Percentiles rank a stretch among this genome's conserved stretches.
Conservation (phyloP, 805 yeast genomes). For the Sugiyamaella valdiviana region DNA sequence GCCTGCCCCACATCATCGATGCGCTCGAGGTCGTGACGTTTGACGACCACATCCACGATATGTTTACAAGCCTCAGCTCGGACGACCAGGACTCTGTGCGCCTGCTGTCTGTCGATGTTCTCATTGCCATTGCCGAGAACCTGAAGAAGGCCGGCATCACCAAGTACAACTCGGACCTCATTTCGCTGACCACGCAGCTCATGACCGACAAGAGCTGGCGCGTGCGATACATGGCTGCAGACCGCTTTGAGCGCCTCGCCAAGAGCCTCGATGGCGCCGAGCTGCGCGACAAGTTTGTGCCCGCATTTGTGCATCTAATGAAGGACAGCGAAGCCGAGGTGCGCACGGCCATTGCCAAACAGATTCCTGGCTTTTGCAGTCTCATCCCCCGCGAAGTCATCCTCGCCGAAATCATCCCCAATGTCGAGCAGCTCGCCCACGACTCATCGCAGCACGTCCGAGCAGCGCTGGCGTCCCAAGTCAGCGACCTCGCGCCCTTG, state of each 20-base stretch:
- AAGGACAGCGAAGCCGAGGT: conserved; percentile 96
- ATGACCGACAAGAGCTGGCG: conserved; percentile 94
- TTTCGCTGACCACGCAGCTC: conserved; percentile 52
- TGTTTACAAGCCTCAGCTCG: conserved; percentile 69
- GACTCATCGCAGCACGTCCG: conserved; percentile 93
- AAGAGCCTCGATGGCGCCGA: conserved; percentile 52
- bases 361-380: conserved; percentile 53
- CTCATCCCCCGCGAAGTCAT: conserved; percentile 42
- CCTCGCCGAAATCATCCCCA: conserved; percentile 69
- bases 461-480: conserved; percentile 82
- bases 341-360: conserved; percentile 88
- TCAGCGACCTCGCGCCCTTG: conserved; percentile 80
- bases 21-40: conserved; percentile 36
- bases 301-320: conserved; percentile 69
- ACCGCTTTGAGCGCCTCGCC: conserved; percentile 73
- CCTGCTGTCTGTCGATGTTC: conserved; percentile 78
- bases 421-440: conserved; percentile 72
- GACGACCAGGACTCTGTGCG: conserved; percentile 96
- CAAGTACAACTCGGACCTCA: conserved; percentile 25
- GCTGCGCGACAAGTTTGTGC: conserved; percentile 50
- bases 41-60: conserved; percentile 62
- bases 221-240: conserved; percentile 98
- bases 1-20: conserved; percentile 69
- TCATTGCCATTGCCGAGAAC: conserved; percentile 62
- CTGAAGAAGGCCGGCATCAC: conserved; percentile 23